Evolutionary conservation across 495 filamentous ascomycete genomes (phyloP), one percentile per base, ranked within the genome.

Genomic region (Letharia lupina): DNA sequence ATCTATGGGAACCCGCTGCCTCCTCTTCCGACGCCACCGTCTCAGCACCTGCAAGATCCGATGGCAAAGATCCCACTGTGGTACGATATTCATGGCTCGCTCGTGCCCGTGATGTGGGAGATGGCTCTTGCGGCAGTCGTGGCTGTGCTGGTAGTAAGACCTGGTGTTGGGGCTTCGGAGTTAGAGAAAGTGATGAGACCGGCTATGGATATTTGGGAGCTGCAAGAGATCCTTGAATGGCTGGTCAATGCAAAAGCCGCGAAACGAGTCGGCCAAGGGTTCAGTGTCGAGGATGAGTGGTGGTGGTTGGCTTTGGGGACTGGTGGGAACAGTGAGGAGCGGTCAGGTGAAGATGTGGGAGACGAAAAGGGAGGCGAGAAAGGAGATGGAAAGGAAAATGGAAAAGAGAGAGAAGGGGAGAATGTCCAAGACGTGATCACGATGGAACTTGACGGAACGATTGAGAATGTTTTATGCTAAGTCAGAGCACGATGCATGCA

Each of bases 41-140:
- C 62, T 1, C 35, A 47, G 23, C 64, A 67, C 33, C 42, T 60
- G 41, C 33, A 60, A 2, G 48, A 52, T 69, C 75, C 44, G 64
- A 67, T 50, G 72, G 77, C 68, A 71, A 84, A 72, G 69, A 77
- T 90, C 28, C 92, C 92, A 0, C 75, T 92, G 37, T 96, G 92
- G 92, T 84, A 83, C 66, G 90, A 91, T 73, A 88, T 96, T 58
- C 84, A 90, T 61, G 85, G 83, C 1, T 74, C 82, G 12, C 74
- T 91, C 16, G 81, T 89, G 45, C 68, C 66, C 4, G 75, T 80
- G 9, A 76, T 88, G 48, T 96, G 92, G 92, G 76, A 84, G 4
- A 76, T 83, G 70, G 81, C 84, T 11, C 73, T 90, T 16, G 81
- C 79, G 12, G 81, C 84, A 28, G 77, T 90, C 16, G 66, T 86